phyloP scores from a whole-genome alignment of 225 moss, liverwort and hornwort species.

The Rhytidiadelphus loreus region DNA sequence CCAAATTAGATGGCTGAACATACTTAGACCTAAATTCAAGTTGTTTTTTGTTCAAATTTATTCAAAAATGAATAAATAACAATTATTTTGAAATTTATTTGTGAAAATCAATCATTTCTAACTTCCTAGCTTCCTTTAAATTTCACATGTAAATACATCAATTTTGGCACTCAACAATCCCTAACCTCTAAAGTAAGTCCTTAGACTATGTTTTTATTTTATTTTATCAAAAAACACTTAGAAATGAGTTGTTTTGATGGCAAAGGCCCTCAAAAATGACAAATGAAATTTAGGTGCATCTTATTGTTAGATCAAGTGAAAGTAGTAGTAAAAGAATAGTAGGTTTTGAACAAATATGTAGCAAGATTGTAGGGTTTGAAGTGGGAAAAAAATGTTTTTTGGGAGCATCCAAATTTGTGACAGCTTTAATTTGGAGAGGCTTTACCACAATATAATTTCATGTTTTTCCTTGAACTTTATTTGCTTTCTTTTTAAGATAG shows the following conservation, averaged over 20 bases:
- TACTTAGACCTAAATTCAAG: neutral
- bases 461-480: neutral
- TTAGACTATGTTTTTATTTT: neutral
- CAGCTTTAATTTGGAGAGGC: neutral
- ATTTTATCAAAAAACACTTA: neutral
- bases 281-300: neutral
- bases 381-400: neutral
- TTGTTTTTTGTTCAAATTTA: neutral
- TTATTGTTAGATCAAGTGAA: neutral
- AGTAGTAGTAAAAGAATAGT: neutral
- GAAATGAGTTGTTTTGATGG: neutral
- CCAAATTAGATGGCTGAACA: neutral
- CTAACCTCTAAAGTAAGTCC: neutral
- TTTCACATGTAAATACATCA: neutral
- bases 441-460: neutral
- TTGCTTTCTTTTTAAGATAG: neutral
- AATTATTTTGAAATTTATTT: neutral
- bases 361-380: neutral
- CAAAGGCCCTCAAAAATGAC: neutral
- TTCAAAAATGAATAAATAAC: neutral
- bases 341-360: accelerated
- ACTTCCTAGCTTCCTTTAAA: neutral
- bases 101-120: neutral
- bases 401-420: accelerated
- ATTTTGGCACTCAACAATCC: accelerated